Conservation (phyloP, 2,329 filamentous ascomycete species). For the Eurotiales sp. region DNA sequence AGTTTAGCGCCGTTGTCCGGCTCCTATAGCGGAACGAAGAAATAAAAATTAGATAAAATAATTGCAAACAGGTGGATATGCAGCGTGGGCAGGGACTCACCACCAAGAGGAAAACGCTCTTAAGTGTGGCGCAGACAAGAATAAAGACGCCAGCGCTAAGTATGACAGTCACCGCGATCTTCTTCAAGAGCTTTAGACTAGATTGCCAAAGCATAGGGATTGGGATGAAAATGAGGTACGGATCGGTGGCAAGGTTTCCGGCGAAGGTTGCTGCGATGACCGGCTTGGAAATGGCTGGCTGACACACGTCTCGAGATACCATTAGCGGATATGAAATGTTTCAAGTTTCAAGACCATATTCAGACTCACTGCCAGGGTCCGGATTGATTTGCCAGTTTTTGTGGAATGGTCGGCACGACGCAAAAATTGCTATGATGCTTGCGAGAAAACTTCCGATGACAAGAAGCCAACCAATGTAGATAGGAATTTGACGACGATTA, state of each 20-base stretch:
- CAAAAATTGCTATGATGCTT: conserved; percentile 48
- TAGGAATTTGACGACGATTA: conserved; percentile 29
- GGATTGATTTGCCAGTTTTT: conserved; percentile 60
- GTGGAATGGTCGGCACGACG: conserved; percentile 51
- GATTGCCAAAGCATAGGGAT: conserved; percentile 54
- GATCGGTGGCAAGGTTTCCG: conserved; percentile 54
- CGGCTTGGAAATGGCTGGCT: conserved; percentile 49
- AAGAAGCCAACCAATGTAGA: conserved; percentile 50
- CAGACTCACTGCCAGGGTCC: conserved; percentile 51
- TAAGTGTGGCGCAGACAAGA: conserved; percentile 50
- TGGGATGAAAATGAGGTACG: conserved; percentile 59
- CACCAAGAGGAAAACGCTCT: conserved; percentile 47
- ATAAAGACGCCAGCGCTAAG: conserved; percentile 53
- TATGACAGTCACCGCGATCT: conserved; percentile 48
- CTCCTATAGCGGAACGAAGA: conserved; percentile 23
- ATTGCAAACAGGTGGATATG: background rate
- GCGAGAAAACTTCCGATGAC: conserved; percentile 50
- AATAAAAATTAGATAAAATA: background rate
- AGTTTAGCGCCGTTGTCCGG: conserved; percentile 29
- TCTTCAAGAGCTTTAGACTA: conserved; percentile 46
- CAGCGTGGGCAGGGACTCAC: conserved; percentile 21
- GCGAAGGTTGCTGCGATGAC: conserved; percentile 52
- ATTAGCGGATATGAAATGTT: conserved; percentile 1
- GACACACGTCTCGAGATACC: conserved; percentile 39
- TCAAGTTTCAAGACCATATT: conserved; percentile 17